Evolutionary conservation across 805 yeast species (phyloP).

Genomic region (Groenewaldozyma tartarivorans): DNA sequence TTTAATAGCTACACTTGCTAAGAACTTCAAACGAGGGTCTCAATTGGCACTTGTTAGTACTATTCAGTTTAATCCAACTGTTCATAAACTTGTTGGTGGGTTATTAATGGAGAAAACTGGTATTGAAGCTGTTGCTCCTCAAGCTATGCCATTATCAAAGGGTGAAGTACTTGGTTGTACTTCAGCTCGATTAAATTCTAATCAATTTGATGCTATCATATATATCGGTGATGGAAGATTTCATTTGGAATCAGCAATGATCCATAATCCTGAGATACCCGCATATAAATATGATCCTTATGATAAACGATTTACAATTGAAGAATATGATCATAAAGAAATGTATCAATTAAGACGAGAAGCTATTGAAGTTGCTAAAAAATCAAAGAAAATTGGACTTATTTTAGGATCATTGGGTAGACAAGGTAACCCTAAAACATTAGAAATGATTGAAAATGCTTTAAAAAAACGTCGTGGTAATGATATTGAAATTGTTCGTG

Average conservation of each 20-base stretch:
- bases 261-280: conserved; percentile 86
- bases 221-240: conserved; percentile 95
- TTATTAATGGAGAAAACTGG: conserved; percentile 36
- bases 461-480: conserved; percentile 34
- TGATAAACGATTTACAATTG: conserved; percentile 81
- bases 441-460: conserved; percentile 51
- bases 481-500: conserved; percentile 67
- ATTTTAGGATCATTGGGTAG: conserved; percentile 91
- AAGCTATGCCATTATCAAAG: conserved; percentile 81
- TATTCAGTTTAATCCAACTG: conserved; percentile 91
- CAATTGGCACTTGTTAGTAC: conserved; percentile 86
- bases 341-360: conserved; percentile 62
- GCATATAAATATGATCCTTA: conserved; percentile 96
- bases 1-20: conserved; percentile 61
- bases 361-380: conserved; percentile 57
- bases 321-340: conserved; percentile 78
- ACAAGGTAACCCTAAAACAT: conserved; percentile 81
- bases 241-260: conserved; percentile 93
- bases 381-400: conserved; percentile 64
- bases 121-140: conserved; percentile 72
- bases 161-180: conserved; percentile 98
- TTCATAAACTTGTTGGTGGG: conserved; percentile 59
- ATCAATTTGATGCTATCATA: conserved; percentile 64
- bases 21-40: conserved; percentile 56
- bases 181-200: conserved; percentile 53